These are phyloP conservation scores for Heliophila coronopifolia DNA, from an alignment of 441 rosid genomes.

Conservation along the genomic window DNA sequence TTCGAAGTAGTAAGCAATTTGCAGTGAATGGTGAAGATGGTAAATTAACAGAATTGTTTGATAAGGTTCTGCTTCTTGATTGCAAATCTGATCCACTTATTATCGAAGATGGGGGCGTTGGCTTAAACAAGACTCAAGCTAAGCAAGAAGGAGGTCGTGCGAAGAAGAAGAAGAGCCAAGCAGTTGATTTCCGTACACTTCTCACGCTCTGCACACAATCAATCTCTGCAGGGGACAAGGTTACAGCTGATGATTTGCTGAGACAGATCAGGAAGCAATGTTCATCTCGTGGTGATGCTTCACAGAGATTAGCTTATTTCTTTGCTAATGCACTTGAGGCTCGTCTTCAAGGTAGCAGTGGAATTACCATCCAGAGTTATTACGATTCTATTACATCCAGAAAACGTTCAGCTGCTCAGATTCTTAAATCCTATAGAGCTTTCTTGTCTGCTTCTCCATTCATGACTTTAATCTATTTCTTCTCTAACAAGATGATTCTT, in stretches of 20 bases:
- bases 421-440: slow-evolving; percentile 42
- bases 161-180: slow-evolving; percentile 33
- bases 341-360: slow-evolving; percentile 44
- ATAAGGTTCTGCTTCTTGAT: slow-evolving; percentile 47
- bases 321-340: slow-evolving; percentile 60
- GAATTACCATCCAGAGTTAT: slow-evolving; percentile 26
- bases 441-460: slow-evolving; percentile 53
- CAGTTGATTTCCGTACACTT: slow-evolving; percentile 54
- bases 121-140: slow-evolving; percentile 24
- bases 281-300: slow-evolving; percentile 70
- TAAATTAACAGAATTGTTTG: slow-evolving; percentile 43
- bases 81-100: slow-evolving; percentile 13
- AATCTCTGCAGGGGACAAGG: slow-evolving; percentile 46
- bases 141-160: slow-evolving; percentile 33
- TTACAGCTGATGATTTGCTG: slow-evolving; percentile 46
- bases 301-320: slow-evolving; percentile 72
- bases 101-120: slow-evolving; percentile 14
- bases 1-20: slow-evolving; percentile 45
- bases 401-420: slow-evolving; percentile 43
- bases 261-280: slow-evolving; percentile 62
- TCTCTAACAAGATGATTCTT: slow-evolving; percentile 43
- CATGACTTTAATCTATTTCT: slow-evolving; percentile 41
- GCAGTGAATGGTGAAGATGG: slow-evolving; percentile 37
- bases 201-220: slow-evolving; percentile 65
- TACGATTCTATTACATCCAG: slow-evolving; percentile 22